phyloP scores from a whole-genome alignment of 495 filamentous ascomycete genomes.

The Cetradonia linearis region DNA sequence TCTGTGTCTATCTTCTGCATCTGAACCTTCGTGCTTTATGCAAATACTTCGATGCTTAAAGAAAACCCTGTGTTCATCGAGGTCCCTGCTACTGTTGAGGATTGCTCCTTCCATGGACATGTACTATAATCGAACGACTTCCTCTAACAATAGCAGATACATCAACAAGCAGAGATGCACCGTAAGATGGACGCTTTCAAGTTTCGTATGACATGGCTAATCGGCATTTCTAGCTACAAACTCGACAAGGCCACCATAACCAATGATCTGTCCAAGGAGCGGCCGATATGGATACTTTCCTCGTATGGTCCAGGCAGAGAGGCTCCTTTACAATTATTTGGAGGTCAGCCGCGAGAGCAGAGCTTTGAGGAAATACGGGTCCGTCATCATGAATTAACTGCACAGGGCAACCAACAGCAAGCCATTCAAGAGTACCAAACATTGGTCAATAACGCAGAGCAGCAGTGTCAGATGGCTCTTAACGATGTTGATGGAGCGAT shows the following conservation, averaged over 20 bases:
- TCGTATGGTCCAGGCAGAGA: constrained; percentile 64
- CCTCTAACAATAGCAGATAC: constrained; percentile 10
- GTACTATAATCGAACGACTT: not conserved
- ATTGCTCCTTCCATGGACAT: not conserved
- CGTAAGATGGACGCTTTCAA: not conserved
- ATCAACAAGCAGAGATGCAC: constrained; percentile 7
- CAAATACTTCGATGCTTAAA: too few relatives aligned
- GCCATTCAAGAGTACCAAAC: constrained; percentile 56
- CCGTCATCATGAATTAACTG: constrained; percentile 49
- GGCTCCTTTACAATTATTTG: constrained; percentile 69
- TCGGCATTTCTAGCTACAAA: constrained; percentile 15
- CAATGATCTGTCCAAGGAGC: constrained; percentile 37
- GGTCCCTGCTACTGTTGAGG: not conserved
- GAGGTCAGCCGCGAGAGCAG: constrained; percentile 65
- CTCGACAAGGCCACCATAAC: constrained; percentile 19
- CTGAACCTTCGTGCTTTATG: not conserved
- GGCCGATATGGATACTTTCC: constrained; percentile 75
- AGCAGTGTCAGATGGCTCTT: constrained; percentile 58
- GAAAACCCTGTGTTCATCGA: too few relatives aligned
- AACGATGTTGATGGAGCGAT: constrained; percentile 61
- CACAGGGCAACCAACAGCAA: constrained; percentile 49
- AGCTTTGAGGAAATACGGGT: constrained; percentile 75
- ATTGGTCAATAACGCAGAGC: constrained; percentile 48
- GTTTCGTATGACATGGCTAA: not conserved
- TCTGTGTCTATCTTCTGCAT: not conserved